Evolutionary conservation across 257 asterid species (phyloP).

Genomic region (Petunia axillaris): DNA sequence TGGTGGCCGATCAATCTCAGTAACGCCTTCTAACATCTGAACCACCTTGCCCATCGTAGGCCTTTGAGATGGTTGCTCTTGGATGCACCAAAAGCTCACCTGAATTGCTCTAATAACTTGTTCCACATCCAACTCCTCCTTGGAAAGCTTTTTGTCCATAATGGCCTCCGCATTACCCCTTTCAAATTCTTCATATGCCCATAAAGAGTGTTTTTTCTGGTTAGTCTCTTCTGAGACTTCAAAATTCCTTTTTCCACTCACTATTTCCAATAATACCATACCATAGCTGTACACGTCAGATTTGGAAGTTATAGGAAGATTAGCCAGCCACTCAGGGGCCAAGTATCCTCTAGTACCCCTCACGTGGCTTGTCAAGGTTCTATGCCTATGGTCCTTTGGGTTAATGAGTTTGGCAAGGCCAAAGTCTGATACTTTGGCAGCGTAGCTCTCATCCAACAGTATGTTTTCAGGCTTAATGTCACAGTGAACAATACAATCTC

Average conservation of each 20-base stretch:
- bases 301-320: constrained; percentile 79
- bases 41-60: constrained; percentile 90
- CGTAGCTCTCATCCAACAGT: constrained; percentile 72
- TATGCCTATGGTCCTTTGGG: constrained; percentile 68
- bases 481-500: constrained; percentile 91
- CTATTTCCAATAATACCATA: constrained; percentile 79
- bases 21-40: constrained; percentile 85
- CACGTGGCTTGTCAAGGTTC: constrained; percentile 69
- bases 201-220: constrained; percentile 56
- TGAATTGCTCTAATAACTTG: constrained; percentile 61
- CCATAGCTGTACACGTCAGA: constrained; percentile 81
- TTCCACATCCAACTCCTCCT: constrained; percentile 58
- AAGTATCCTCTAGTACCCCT: constrained; percentile 87
- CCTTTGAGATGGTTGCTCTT: constrained; percentile 90
- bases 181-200: constrained; percentile 88
- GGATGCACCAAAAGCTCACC: constrained; percentile 92
- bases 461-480: constrained; percentile 93
- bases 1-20: constrained; percentile 66
- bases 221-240: constrained; percentile 70
- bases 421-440: constrained; percentile 80
- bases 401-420: constrained; percentile 84
- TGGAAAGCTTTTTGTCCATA: constrained; percentile 53
- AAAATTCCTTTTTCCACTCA: constrained; percentile 86
- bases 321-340: constrained; percentile 92
- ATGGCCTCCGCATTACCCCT: constrained; percentile 61